Evolutionary conservation across 176 grass and related monocot species (phyloP).

Genomic region (Chloris gayana): DNA sequence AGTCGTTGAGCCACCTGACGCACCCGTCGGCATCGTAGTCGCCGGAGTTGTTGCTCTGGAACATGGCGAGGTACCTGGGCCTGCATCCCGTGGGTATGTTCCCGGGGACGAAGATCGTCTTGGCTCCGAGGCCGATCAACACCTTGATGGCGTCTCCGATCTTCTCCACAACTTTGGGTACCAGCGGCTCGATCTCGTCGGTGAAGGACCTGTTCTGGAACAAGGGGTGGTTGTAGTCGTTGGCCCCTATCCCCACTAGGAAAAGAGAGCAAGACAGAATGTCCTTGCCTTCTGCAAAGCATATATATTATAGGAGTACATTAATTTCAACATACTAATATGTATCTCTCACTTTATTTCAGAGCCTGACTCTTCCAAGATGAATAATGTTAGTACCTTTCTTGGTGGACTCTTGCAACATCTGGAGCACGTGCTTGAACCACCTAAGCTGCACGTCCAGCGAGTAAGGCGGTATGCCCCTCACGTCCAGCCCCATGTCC

Average conservation of each 20-base stretch:
- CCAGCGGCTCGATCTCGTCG: conserved; percentile 30
- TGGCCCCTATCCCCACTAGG: conserved; percentile 52
- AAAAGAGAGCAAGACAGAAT: conserved; percentile 32
- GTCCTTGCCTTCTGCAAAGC: neutral
- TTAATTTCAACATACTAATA: neutral
- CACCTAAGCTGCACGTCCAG: conserved; percentile 60
- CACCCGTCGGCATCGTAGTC: conserved; percentile 56
- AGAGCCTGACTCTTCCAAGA: no score
- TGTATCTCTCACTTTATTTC: no score
- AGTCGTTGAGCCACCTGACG: conserved; percentile 36
- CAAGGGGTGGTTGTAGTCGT: conserved; percentile 62
- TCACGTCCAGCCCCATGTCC: conserved; percentile 47
- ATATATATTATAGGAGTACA: neutral
- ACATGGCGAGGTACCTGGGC: conserved; percentile 34
- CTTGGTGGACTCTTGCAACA: conserved; percentile 16
- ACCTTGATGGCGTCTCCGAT: conserved; percentile 41
- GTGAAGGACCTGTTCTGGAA: conserved; percentile 42
- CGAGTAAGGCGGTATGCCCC: conserved; percentile 43
- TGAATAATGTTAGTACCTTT: conserved; percentile 14
- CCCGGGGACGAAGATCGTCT: conserved; percentile 56
- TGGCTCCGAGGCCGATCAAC: conserved; percentile 49
- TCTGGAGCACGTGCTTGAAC: conserved; percentile 47
- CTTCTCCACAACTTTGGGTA: conserved; percentile 41
- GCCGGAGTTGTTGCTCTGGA: conserved; percentile 6
- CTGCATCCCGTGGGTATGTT: conserved; percentile 40